phyloP scores from a whole-genome alignment of 2,329 filamentous ascomycete genomes.

The Trichoderma cornu-damae region DNA sequence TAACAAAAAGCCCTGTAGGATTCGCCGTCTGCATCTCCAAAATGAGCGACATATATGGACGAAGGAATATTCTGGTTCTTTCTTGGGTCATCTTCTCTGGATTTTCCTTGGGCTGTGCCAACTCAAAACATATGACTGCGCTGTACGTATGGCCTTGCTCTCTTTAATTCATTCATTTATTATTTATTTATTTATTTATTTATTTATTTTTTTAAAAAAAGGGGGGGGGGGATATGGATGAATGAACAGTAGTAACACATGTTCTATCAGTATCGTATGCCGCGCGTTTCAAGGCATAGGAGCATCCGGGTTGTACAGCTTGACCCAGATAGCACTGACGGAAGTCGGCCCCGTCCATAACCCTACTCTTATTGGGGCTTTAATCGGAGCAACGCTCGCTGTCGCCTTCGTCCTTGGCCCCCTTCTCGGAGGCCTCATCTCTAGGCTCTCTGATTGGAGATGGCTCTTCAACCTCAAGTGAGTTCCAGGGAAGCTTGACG shows the following conservation, averaged over 20 bases:
- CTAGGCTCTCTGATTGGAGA: slow-evolving; percentile 50
- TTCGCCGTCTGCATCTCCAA: slow-evolving; percentile 55
- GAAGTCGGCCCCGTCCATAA: slow-evolving; percentile 51
- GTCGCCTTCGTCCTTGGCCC: slow-evolving; percentile 55
- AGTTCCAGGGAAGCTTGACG: slow-evolving; percentile 20
- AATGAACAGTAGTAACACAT: slow-evolving; percentile 4
- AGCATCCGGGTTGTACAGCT: slow-evolving; percentile 56
- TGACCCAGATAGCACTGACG: slow-evolving; percentile 53
- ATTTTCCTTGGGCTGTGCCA: slow-evolving; percentile 51
- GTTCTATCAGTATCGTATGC: slow-evolving; percentile 48
- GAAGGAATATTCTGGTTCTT: slow-evolving; percentile 43
- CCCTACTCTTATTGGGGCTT: slow-evolving; percentile 49
- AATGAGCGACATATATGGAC: slow-evolving; percentile 55
- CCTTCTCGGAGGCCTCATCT: slow-evolving; percentile 52
- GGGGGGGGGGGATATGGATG: no score
- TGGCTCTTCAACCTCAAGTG: slow-evolving; percentile 61
- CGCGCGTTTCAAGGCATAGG: slow-evolving; percentile 57
- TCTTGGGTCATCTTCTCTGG: slow-evolving; percentile 52
- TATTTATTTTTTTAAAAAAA: not conserved
- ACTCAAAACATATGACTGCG: slow-evolving; percentile 45
- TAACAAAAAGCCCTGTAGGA: slow-evolving; percentile 31
- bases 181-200: no score
- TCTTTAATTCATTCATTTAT: no score
- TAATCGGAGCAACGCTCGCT: slow-evolving; percentile 52
- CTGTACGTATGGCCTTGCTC: slow-evolving; percentile 37